A percentile compares a stretch with the other conserved stretches of the same genome.
These are phyloP conservation scores for Metschnikowia lunata DNA, from an alignment of 805 yeast species.

Conservation along the genomic window DNA sequence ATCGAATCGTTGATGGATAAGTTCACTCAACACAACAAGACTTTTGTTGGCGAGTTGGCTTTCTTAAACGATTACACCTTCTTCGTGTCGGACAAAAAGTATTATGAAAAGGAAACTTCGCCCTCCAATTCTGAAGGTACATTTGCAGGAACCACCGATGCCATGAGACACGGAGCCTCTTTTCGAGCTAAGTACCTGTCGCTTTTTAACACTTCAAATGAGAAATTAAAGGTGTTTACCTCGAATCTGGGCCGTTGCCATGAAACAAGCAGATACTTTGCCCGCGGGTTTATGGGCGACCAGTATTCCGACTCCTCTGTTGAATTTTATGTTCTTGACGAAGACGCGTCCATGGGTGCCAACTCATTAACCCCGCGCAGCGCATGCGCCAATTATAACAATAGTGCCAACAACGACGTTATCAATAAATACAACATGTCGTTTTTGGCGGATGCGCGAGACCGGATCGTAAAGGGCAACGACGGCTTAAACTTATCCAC, in stretches of 20 bases:
- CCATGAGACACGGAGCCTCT: conserved; percentile 44
- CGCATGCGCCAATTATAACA: conserved; percentile 38
- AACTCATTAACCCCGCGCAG: conserved; percentile 55
- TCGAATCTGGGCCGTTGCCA: conserved; percentile 53
- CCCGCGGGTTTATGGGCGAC: conserved; percentile 54
- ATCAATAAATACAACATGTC: conserved; percentile 28
- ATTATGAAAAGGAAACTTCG: conserved; percentile 49
- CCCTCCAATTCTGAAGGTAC: conserved; percentile 40
- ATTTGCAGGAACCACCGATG: conserved; percentile 51
- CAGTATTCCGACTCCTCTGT: conserved; percentile 29
- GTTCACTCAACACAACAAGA: conserved; percentile 23
- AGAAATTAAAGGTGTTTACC: conserved; percentile 47
- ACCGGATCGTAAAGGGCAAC: conserved; percentile 52
- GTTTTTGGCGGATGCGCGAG: conserved; percentile 51
- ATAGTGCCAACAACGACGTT: conserved; percentile 24
- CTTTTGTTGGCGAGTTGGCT: conserved; percentile 46
- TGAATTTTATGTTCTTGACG: conserved; percentile 42
- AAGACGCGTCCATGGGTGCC: conserved; percentile 47
- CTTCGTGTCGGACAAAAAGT: conserved; percentile 35
- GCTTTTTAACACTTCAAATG: conserved; percentile 32
- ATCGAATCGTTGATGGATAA: conserved; percentile 26
- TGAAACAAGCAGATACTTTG: conserved; percentile 52
- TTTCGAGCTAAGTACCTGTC: conserved; percentile 47
- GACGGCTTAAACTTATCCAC: conserved; percentile 48
- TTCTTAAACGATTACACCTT: conserved; percentile 54